Percentiles rank a stretch among this genome's conserved stretches.
phyloP scores from a whole-genome alignment of 1,284 basidiomycete species.

The Tranzscheliella williamsii region DNA sequence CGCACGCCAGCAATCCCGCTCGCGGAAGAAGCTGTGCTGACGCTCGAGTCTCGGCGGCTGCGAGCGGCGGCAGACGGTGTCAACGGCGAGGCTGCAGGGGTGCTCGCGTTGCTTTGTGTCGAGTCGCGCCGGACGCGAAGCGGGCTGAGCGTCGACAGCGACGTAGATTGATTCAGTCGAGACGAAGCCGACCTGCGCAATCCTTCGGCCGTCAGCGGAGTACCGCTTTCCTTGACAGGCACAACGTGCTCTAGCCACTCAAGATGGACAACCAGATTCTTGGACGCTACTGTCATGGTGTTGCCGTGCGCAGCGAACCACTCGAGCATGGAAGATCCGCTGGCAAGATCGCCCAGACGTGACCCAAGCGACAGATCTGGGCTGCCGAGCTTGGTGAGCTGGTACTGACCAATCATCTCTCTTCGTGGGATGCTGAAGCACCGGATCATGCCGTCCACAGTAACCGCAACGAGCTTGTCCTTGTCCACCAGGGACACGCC shows the following conservation, averaged over 20 bases:
- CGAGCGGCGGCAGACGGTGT: slow-evolving; percentile 1
- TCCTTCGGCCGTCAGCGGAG: slow-evolving; percentile 12
- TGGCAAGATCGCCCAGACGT: slow-evolving; percentile 33
- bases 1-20: slow-evolving; percentile 11
- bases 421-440: slow-evolving; percentile 83
- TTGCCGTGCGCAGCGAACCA: slow-evolving; percentile 86
- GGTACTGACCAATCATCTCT: slow-evolving; percentile 90
- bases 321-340: slow-evolving; percentile 41
- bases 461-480: slow-evolving; percentile 77
- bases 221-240: slow-evolving; percentile 11
- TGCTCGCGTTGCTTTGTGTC: slow-evolving; percentile 35
- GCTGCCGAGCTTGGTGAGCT: slow-evolving; percentile 76
- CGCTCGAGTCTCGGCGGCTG: slow-evolving; percentile 28
- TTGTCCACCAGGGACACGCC: slow-evolving; percentile 78
- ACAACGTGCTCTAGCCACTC: slow-evolving; percentile 77
- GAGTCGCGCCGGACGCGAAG: slow-evolving; percentile 38
- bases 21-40: slow-evolving; percentile 26
- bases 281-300: slow-evolving; percentile 87
- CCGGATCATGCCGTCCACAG: slow-evolving; percentile 85
- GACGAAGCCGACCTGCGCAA: slow-evolving; percentile 23
- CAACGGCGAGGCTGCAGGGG: slow-evolving; percentile 1
- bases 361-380: slow-evolving; percentile 13
- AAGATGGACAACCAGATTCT: slow-evolving; percentile 80
- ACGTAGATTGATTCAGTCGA: slow-evolving; percentile 12
- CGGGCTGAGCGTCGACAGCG: slow-evolving; percentile 11